These are phyloP conservation scores for Eucalyptus curtisii DNA, from an alignment of 345 rosid species.

Conservation along the genomic window DNA sequence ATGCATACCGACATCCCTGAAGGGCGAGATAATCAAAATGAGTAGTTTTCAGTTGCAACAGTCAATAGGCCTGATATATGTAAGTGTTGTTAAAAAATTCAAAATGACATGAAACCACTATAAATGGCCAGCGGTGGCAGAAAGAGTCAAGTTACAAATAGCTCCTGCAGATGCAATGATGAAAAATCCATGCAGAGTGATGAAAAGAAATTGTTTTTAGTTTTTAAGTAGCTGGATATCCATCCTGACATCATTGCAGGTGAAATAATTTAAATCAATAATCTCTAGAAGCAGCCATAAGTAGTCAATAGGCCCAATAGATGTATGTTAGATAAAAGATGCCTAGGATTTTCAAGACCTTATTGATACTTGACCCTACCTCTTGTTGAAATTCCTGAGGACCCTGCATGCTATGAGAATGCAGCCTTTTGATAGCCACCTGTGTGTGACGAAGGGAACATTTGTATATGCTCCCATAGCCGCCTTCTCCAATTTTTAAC, in stretches of 20 bases:
- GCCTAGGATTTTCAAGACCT: background rate
- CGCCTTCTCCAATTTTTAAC: conserved; percentile 85
- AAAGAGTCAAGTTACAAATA: background rate
- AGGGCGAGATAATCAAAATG: background rate
- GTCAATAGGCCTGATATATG: background rate
- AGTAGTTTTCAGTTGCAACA: background rate
- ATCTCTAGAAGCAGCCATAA: background rate
- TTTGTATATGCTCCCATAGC: conserved; percentile 76
- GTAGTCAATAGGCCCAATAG: background rate
- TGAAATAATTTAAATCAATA: background rate
- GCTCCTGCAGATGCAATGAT: background rate
- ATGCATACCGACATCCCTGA: background rate
- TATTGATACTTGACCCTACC: conserved; percentile 23
- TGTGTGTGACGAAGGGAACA: conserved; percentile 48
- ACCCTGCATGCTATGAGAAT: conserved; percentile 67
- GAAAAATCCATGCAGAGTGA: background rate
- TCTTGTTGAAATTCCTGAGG: conserved; percentile 83
- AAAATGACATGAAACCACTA: background rate
- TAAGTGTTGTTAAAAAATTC: background rate
- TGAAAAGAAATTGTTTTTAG: background rate
- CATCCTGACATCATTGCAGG: background rate
- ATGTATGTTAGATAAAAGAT: background rate
- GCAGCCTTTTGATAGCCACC: conserved; percentile 68
- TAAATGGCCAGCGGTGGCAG: background rate
- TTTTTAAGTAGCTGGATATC: background rate